phyloP scores from a whole-genome alignment of 306 rosid genomes.

The Cucurbita pepo region DNA sequence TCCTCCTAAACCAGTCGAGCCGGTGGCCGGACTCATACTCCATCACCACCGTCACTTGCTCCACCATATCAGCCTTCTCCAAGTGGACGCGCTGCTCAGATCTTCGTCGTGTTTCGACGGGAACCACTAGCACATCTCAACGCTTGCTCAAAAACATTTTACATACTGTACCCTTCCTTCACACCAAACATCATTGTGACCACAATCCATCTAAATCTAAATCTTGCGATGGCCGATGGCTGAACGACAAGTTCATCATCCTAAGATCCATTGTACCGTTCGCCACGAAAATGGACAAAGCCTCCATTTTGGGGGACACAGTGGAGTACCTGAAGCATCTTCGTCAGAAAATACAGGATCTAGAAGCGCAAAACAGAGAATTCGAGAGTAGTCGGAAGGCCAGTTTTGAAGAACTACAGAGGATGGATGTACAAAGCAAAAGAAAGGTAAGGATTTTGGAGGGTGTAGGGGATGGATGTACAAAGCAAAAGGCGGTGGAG shows the following conservation, averaged over 20 bases:
- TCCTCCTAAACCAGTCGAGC: conserved; percentile 26
- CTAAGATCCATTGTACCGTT: conserved; percentile 71
- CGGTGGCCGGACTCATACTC: conserved; percentile 31
- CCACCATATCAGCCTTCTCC: conserved; percentile 48
- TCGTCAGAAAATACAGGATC: conserved; percentile 54
- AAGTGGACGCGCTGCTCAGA: conserved; percentile 23
- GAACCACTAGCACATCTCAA: conserved; percentile 26
- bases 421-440: conserved; percentile 30
- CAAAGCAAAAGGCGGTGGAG: conserved; percentile 25
- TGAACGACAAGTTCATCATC: conserved; percentile 69
- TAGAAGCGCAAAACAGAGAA: conserved; percentile 41
- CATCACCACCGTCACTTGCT: conserved; percentile 13
- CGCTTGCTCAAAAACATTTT: conserved; percentile 63
- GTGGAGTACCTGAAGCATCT: conserved; percentile 80
- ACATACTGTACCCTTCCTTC: conserved; percentile 58
- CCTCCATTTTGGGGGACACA: conserved; percentile 80
- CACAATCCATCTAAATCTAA: conserved; percentile 36
- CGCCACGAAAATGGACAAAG: conserved; percentile 90
- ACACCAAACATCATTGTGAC: conserved; percentile 35
- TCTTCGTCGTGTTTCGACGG: conserved; percentile 11
- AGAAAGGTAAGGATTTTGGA: conserved; percentile 65
- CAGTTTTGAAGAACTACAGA: conserved; percentile 12
- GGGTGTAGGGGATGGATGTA: conserved; percentile 17
- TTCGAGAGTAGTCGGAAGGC: conserved; percentile 29
- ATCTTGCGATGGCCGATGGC: conserved; percentile 29